Percentiles rank a stretch among this genome's conserved stretches.
These are phyloP conservation scores for Rosa persica DNA, from an alignment of 306 rosid species.

Conservation along the genomic window DNA sequence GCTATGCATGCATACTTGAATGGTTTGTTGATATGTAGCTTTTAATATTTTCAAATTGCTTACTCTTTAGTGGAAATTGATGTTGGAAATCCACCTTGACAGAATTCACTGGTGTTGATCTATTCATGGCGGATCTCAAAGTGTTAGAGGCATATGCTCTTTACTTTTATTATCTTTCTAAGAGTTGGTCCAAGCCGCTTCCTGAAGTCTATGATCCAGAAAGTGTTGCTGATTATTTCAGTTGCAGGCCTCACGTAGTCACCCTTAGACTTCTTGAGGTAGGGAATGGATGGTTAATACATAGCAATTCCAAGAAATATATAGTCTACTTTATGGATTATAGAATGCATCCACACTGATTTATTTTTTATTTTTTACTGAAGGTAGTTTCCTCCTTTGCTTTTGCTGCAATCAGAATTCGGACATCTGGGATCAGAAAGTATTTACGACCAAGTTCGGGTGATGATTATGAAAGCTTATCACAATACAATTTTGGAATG, in stretches of 20 bases:
- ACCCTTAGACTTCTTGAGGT: constrained; percentile 84
- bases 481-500: constrained; percentile 69
- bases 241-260: constrained; percentile 77
- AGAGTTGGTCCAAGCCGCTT: constrained; percentile 87
- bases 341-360: constrained; percentile 31
- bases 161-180: constrained; percentile 62
- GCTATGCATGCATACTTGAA: neutral
- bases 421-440: constrained; percentile 54
- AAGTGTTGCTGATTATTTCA: constrained; percentile 69
- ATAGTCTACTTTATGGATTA: neutral
- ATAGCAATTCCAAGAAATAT: neutral
- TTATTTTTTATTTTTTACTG: constrained; percentile 31
- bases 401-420: constrained; percentile 68
- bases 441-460: constrained; percentile 36
- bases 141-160: constrained; percentile 78
- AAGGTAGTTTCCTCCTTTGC: constrained; percentile 83
- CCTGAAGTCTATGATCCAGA: constrained; percentile 85
- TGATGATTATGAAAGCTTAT: constrained; percentile 47
- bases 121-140: constrained; percentile 78
- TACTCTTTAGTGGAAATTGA: constrained; percentile 7
- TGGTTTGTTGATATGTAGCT: neutral
- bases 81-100: constrained; percentile 21
- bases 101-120: constrained; percentile 75
- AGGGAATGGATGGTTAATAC: constrained; percentile 5
- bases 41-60: neutral